Percentiles rank a stretch among this genome's conserved stretches.
These are phyloP conservation scores for Eucalyptus curtisii DNA, from an alignment of 345 rosid species.

Conservation along the genomic window DNA sequence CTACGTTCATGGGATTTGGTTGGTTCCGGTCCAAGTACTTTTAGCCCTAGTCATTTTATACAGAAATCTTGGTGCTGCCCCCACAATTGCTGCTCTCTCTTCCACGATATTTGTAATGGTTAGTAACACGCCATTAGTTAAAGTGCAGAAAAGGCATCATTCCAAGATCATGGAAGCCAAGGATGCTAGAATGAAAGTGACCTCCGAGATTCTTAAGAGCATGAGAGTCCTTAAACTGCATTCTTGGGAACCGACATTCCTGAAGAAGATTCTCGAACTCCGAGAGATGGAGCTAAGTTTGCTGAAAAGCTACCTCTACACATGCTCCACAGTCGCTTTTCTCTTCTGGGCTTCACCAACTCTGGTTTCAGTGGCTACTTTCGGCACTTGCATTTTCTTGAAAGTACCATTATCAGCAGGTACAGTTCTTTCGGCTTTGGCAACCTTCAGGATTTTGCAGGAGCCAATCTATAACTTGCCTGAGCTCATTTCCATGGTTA, in stretches of 20 bases:
- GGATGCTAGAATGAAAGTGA: not conserved
- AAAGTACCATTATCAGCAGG: slow-evolving; percentile 33
- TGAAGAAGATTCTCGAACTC: slow-evolving; percentile 17
- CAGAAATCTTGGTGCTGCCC: slow-evolving; percentile 47
- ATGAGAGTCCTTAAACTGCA: slow-evolving; percentile 1
- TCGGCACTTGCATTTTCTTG: slow-evolving; percentile 34
- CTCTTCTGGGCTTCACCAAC: slow-evolving; percentile 75
- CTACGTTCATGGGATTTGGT: slow-evolving; percentile 57
- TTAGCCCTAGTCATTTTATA: slow-evolving; percentile 40
- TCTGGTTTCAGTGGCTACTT: slow-evolving; percentile 40
- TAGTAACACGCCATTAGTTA: slow-evolving; percentile 52
- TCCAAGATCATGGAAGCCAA: slow-evolving; percentile 38
- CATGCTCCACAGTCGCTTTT: slow-evolving; percentile 43
- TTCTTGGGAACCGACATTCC: not conserved
- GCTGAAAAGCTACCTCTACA: slow-evolving; percentile 42
- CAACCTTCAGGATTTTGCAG: slow-evolving; percentile 48
- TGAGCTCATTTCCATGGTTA: slow-evolving; percentile 46
- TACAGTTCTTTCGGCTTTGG: slow-evolving; percentile 47
- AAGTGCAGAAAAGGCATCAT: slow-evolving; percentile 34
- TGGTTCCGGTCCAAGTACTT: slow-evolving; percentile 48
- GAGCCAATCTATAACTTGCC: slow-evolving; percentile 67
- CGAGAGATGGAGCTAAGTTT: slow-evolving; percentile 16
- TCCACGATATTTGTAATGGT: slow-evolving; percentile 47
- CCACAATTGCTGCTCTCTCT: slow-evolving; percentile 39
- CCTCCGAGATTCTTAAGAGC: slow-evolving; percentile 1